Conservation (phyloP, 495 filamentous ascomycete species). For the Amorphotheca resinae region DNA sequence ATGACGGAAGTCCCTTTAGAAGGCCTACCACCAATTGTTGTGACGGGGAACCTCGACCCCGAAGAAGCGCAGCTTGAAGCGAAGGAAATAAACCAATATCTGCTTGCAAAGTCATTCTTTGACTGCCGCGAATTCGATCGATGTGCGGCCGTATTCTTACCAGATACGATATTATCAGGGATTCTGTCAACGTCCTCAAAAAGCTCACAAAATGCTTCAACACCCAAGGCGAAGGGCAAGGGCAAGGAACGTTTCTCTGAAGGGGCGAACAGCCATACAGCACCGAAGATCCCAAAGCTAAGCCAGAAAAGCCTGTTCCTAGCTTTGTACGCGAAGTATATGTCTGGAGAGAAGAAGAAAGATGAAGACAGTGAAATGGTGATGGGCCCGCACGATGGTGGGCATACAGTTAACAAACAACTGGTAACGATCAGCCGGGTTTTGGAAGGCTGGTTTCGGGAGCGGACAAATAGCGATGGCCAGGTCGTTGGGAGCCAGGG, state of each 20-base stretch:
- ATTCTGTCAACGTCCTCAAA: constrained; percentile 35
- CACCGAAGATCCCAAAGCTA: constrained; percentile 37
- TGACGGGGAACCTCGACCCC: constrained; percentile 39
- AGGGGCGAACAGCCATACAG: constrained; percentile 24
- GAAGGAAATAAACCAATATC: constrained; percentile 66
- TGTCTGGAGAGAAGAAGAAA: constrained; percentile 90
- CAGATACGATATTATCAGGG: constrained; percentile 53
- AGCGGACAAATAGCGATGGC: constrained; percentile 45
- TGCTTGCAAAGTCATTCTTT: constrained; percentile 90
- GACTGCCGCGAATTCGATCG: constrained; percentile 94
- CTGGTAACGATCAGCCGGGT: constrained; percentile 58
- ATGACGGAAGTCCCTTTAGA: constrained; percentile 24
- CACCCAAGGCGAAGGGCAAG: constrained; percentile 27
- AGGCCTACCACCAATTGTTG: constrained; percentile 22
- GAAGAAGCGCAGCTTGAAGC: constrained; percentile 67
- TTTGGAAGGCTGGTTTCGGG: constrained; percentile 63
- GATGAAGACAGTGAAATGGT: constrained; percentile 98
- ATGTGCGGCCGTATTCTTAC: constrained; percentile 81
- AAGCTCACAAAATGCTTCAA: constrained; percentile 25
- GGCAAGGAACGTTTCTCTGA: constrained; percentile 7
- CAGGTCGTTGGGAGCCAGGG: constrained; percentile 55
- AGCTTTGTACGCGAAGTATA: constrained; percentile 79
- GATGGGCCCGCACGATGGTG: constrained; percentile 81
- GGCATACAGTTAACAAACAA: constrained; percentile 71
- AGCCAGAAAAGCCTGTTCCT: constrained; percentile 92